Evolutionary conservation across 192 early-diverging fungal species (phyloP).

Genomic region (Haplosporangium gracile): DNA sequence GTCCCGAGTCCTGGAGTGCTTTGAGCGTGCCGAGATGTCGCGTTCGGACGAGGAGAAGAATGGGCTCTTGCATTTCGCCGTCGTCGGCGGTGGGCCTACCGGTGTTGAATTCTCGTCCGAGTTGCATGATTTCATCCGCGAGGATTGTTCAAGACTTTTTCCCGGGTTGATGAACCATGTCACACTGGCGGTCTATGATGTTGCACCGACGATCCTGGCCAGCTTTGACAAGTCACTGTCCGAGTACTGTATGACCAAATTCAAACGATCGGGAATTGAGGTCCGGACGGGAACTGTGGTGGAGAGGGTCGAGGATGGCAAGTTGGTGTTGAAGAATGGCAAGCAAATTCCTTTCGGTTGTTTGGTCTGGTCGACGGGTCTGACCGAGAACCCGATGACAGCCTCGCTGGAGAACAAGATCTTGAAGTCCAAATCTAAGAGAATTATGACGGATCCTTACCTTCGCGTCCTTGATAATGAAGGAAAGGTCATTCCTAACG

Average conservation of each 20-base stretch:
- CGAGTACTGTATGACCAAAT: slow-evolving; percentile 81
- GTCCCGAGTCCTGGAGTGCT: slow-evolving; percentile 80
- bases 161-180: slow-evolving; percentile 72
- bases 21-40: slow-evolving; percentile 82
- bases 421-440: slow-evolving; percentile 43
- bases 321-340: slow-evolving; percentile 66
- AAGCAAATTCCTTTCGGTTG: slow-evolving; percentile 54
- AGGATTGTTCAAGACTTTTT: slow-evolving; percentile 84
- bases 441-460: slow-evolving; percentile 81
- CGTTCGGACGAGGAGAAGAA: slow-evolving; percentile 73
- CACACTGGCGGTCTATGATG: slow-evolving; percentile 82
- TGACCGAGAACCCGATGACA: slow-evolving; percentile 70
- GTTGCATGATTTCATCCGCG: slow-evolving; percentile 82
- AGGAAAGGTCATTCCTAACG: slow-evolving; percentile 52
- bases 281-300: slow-evolving; percentile 77
- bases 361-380: slow-evolving; percentile 76
- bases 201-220: slow-evolving; percentile 82
- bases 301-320: slow-evolving; percentile 67
- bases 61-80: slow-evolving; percentile 82
- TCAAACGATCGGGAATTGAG: slow-evolving; percentile 81
- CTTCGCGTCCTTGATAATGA: slow-evolving; percentile 79
- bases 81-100: slow-evolving; percentile 92
- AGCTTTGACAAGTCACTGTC: slow-evolving; percentile 81
- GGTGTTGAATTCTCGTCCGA: slow-evolving; percentile 58
- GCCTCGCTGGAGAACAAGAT: slow-evolving; percentile 52